Base-by-base conservation (phyloP, 2,329 filamentous ascomycete species). In the Penicillium psychrosexuale region DNA sequence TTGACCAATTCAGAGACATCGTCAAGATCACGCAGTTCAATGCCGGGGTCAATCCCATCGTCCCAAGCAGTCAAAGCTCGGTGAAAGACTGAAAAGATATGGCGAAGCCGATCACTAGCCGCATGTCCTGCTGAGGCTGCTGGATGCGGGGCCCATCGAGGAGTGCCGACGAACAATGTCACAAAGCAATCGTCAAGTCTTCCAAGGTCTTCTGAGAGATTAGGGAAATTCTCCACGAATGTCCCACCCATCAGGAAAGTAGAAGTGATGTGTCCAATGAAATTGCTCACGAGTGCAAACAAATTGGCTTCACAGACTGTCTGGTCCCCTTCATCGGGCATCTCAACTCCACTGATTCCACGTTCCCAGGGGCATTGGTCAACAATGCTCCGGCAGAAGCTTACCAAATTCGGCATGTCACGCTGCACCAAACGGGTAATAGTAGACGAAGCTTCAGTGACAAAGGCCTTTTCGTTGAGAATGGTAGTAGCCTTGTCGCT, bases 361-460 rank as follows among this genome's bases (percentile, higher is more conserved):
- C 82, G 78, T 65, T 88, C 85, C 85, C 85, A 88, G 2, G 75
- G 74, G 61, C 78, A 77, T 57, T 86, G 82, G 63, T 88, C 85
- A 24, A 88, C 82, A 2, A 79, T 72, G 17, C 82, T 85, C 8
- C 78, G 74, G 36, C 78, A 79, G 61, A 85, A 86, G 0, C 83
- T 84, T 37, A 87, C 77, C 33, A 88, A 68, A 50, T 83, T 80
- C 5, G 81, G 79, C 11, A 82, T 74, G 17, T 78, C 74, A 7
- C 70, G 66, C 56, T 80, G 71, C 6, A 79, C 69, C 53, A 70
- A 72, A 37, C 59, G 68, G 43, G 71, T 75, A 7, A 73, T 75
- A 13, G 59, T 55, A 5, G 67, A 61, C 1, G 79, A 67, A 56
- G 77, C 66, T 44, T 74, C 71, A 3, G 75, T 71, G 22, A 82